Base-by-base conservation (phyloP, 2,329 filamentous ascomycete species). In the Volutella citrinella region DNA sequence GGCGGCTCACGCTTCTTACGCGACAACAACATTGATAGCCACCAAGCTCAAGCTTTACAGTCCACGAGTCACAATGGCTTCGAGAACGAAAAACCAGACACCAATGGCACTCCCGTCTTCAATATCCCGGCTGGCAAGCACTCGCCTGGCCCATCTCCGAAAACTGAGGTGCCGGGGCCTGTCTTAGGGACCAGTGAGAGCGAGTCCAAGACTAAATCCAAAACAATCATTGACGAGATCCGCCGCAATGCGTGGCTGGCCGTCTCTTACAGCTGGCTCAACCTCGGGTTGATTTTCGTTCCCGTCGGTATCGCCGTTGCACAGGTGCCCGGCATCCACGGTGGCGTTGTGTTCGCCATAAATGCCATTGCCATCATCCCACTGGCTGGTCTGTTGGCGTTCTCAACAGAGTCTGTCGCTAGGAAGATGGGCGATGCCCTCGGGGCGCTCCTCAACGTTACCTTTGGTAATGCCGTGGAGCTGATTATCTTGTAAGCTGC, bases 401-500 rank as follows among this genome's bases (percentile, higher is more conserved):
- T 80, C 61, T 84, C 84, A 21, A 89, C 84, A 12, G 84, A 89
- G 63, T 83, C 78, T 37, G 84, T 88, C 38, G 83, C 84, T 29
- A 74, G 73, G 45, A 78, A 79, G 48, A 72, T 89, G 62, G 84
- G 84, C 32, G 84, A 88, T 55, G 82, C 82, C 5, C 66, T 87
- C 27, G 83, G 83, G 35, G 83, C 84, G 20, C 61, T 88, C 50
- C 73, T 87, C 56, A 88, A 87, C 52, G 80, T 87, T 40, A 87
- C 83, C 8, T 87, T 87, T 65, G 83, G 84, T 48, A 88, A 89
- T 57, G 82, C 84, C 15, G 84, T 88, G 16, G 84, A 89, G 60
- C 63, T 89, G 55, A 88, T 89, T 55, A 87, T 89, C 45, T 88
- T 87, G 70, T 75, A 59, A 57, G 69, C 20, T 19, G 20, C 19